Evolutionary conservation across 768 basidiomycete genomes (phyloP), one percentile per base, ranked within the genome.

Genomic region (Leccinellum rugosiceps): DNA sequence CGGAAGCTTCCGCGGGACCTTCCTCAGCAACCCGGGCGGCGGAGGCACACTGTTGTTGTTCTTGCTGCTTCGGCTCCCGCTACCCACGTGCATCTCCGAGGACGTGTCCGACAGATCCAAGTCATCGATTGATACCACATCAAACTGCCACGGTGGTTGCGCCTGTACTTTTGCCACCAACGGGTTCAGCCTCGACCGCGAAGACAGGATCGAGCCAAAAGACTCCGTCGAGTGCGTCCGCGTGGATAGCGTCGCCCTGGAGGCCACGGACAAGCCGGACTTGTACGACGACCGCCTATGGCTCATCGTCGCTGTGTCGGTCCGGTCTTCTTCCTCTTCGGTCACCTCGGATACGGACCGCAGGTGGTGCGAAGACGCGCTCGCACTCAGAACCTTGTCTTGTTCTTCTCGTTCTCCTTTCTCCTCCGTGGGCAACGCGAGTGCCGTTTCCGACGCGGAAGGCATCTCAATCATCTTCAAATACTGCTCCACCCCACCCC

Each of bases 71-170:
- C 41, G 28, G 19, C 21, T 26, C 47, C n/a, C 28, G 21, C 43
- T 19, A 26, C 68, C 76, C 11, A 61, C 72, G 19, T 78, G 76
- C 30, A 75, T 69, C 41, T 84, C 80, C 1, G 88, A 89, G 14
- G 87, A 88, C 1, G 83, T 80, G 67, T 91, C 90, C 1, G 90
- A 91, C n/a, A 91, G 73, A 56, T 92, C 89, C 43, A 90, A 72
- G 41, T 91, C 90, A 65, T 92, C 89, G 48, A 91, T 83, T 6
- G 88, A 87, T 21, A 86, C 86, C 47, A 90, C 80, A 57, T 91
- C 87, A 50, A 89, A 83, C 58, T 75, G 78, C 83, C 80, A 88
- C 28, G 77, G 81, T 1, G 80, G 75, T 30, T 76, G 68, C 19
- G 68, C 71, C 47, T 74, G 72, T 2, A 72, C 71, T 50, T 74